Conservation (phyloP, 441 rosid genomes). For the Euphorbia celastroides region DNA sequence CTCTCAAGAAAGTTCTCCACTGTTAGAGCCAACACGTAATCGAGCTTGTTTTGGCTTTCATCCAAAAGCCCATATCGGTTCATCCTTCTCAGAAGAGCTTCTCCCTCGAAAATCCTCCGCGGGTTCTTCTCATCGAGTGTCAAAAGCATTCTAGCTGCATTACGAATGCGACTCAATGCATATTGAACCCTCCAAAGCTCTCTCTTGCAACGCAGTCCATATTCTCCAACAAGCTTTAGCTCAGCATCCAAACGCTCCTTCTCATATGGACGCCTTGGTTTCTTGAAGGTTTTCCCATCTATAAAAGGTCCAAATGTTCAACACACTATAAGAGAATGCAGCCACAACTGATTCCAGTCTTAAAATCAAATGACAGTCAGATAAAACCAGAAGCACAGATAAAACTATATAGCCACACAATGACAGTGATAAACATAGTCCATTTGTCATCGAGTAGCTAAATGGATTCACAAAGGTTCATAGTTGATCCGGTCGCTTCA, state of each 20-base stretch:
- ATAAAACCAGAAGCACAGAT: too few species aligned
- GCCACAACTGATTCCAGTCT: too few species aligned
- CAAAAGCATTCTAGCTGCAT: slow-evolving; percentile 77
- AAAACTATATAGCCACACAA: too few species aligned
- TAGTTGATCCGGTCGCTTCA: too few species aligned
- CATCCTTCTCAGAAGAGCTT: slow-evolving; percentile 84
- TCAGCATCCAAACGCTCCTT: slow-evolving; percentile 91
- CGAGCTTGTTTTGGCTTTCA: slow-evolving; percentile 41
- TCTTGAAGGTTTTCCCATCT: slow-evolving; percentile 96
- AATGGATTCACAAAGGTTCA: too few species aligned
- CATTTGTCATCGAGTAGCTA: too few species aligned
- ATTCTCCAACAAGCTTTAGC: slow-evolving; percentile 73
- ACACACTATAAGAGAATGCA: too few species aligned
- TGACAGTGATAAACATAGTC: too few species aligned
- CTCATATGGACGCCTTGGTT: slow-evolving; percentile 88
- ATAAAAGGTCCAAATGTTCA: too few species aligned
- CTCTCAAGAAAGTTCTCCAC: slow-evolving; percentile 87
- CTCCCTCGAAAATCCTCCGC: slow-evolving; percentile 73
- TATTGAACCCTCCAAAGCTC: slow-evolving; percentile 95
- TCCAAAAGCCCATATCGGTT: slow-evolving; percentile 43
- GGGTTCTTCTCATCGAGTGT: slow-evolving; percentile 88
- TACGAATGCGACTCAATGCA: slow-evolving; percentile 73
- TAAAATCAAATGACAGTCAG: too few species aligned
- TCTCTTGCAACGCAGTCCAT: slow-evolving; percentile 86
- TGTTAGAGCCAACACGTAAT: slow-evolving; percentile 69